Evolutionary conservation across 495 filamentous ascomycete species (phyloP).

Genomic region (Lasiosphaeris hirsuta): DNA sequence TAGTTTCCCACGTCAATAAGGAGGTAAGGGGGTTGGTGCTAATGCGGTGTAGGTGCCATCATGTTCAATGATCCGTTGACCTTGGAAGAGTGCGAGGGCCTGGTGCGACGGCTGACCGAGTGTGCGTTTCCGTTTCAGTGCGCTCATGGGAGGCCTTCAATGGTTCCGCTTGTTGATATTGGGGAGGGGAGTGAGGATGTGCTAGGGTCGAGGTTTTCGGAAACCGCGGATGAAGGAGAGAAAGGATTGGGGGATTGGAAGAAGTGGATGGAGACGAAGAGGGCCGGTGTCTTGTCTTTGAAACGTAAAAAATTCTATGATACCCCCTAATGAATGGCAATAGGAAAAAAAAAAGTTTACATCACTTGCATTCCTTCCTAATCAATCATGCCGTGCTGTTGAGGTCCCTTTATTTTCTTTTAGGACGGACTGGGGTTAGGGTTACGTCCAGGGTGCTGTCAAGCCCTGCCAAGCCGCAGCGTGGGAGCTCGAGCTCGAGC

Average conservation of each 20-base stretch:
- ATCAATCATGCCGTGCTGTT: too few relatives aligned
- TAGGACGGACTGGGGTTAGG: constrained; percentile 19
- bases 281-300: too few relatives aligned
- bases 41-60: constrained; percentile 56
- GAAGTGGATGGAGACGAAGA: constrained; percentile 7
- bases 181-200: constrained; percentile 16
- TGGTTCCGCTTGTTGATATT: constrained; percentile 69
- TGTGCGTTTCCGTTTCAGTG: constrained; percentile 92
- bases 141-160: constrained; percentile 77
- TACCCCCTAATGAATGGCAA: too few relatives aligned
- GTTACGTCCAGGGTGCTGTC: background rate
- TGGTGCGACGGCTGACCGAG: constrained; percentile 59
- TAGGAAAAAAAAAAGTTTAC: too few relatives aligned
- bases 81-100: constrained; percentile 57
- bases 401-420: too few relatives aligned
- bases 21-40: background rate
- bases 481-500: constrained; percentile 8
- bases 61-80: constrained; percentile 92
- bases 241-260: constrained; percentile 4
- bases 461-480: background rate
- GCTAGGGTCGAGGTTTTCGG: background rate
- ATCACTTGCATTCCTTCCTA: too few relatives aligned
- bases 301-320: too few relatives aligned
- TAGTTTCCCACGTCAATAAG: background rate
- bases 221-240: background rate